Evolutionary conservation across 2,329 filamentous ascomycete species (phyloP), one percentile per base, ranked within the genome.

Genomic region (Fusarium papillatum): DNA sequence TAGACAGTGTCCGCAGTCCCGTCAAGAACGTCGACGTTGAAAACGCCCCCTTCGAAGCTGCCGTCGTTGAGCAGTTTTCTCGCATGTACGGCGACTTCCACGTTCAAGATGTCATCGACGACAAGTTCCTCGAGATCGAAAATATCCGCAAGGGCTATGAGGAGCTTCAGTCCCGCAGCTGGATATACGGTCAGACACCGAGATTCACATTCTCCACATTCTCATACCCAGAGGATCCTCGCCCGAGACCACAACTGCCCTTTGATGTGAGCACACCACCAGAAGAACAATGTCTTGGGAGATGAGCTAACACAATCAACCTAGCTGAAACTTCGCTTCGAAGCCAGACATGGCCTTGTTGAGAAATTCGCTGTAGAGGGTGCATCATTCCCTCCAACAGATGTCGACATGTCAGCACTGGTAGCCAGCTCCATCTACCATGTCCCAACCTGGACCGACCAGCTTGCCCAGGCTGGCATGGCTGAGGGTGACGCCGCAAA

Each of bases 1-100:
- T 98, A 1, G 95, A 97, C 79, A 98, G 96, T 82, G 95, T 98
- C 53, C 93, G 95, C 73, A 98, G 95, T 60, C 91, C 92, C 0
- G 93, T 98, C 14, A 89, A 91, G 10, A 99, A 98, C 84, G 92
- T 98, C 2, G 90, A 91, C 5, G 82, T 95, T 1, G 85, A 81
- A 11, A 82, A 78, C 19, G 80, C 70, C 1, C 84, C 81, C 17
- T 91, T 92, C 69, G 86, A 89, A 65, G 83, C 84, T 2, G 90
- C 89, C 14, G 92, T 95, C 3, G 85, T 91, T 31, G 83, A 84
- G 9, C 90, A 94, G 81, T 98, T 98, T 83, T 84, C 83, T 9
- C 77, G 78, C 19, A 90, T 96, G 87, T 96, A 98, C 82, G 87
- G 88, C 5, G 77, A 79, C 1, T 81, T 82, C 4, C 83, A 86